phyloP scores from a whole-genome alignment of 1,284 basidiomycete species.

The Pseudozyma pruni region DNA sequence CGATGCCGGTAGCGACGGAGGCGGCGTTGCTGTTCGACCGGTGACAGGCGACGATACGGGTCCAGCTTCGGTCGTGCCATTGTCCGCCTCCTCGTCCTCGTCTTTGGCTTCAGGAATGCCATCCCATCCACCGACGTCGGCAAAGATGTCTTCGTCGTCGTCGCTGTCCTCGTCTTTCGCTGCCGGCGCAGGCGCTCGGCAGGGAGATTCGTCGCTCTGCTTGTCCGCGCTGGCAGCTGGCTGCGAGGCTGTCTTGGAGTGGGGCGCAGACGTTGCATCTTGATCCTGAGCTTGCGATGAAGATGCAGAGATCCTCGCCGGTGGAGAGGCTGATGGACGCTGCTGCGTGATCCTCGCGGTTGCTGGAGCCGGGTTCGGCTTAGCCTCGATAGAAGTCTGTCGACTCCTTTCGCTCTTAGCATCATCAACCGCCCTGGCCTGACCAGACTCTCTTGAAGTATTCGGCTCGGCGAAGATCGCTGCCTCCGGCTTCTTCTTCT shows the following conservation, averaged over 20 bases:
- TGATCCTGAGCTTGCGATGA: too few relatives aligned
- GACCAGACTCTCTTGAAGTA: not conserved
- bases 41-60: not conserved
- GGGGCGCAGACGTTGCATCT: not conserved
- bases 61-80: slow-evolving; percentile 9
- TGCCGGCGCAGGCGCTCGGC: too few relatives aligned
- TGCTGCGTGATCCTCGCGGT: not conserved
- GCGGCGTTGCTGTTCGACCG: not conserved
- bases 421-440: not conserved
- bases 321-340: too few relatives aligned
- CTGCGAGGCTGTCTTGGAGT: not conserved
- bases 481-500: slow-evolving; percentile 68
- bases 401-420: not conserved
- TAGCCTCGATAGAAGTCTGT: not conserved
- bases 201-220: not conserved
- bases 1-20: not conserved
- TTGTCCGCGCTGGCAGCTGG: not conserved
- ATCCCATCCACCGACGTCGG: slow-evolving; percentile 82
- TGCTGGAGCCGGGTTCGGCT: not conserved
- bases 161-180: slow-evolving; percentile 47
- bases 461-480: slow-evolving; percentile 6
- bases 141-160: slow-evolving; percentile 79
- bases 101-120: slow-evolving; percentile 69
- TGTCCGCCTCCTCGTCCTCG: slow-evolving; percentile 58
- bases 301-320: too few relatives aligned